Evolutionary conservation across 306 rosid species (phyloP), one percentile per base, ranked within the genome.

Genomic region (Oxytropis ochrocephala): DNA sequence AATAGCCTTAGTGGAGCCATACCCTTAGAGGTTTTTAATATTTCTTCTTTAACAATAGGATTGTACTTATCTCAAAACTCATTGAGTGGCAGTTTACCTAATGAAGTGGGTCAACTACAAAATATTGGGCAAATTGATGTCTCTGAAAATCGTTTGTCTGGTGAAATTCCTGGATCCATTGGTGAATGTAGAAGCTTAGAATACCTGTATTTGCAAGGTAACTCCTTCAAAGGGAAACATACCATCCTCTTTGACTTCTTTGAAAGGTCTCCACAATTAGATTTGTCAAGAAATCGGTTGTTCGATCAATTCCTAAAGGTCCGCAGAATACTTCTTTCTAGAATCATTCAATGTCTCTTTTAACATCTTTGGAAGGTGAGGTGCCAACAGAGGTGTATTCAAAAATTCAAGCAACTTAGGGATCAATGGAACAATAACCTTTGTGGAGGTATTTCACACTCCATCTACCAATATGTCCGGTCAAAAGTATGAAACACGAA

Each of bases 311-410:
- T 41, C 46, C 46, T 41, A 9, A 41, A 9, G 46, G 12, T 41
- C 13, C 10, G n/a, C 46, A 41, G 1, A 21, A 43, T 1, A 36
- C 46, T 24, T 43, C 44, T 7, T 1, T 2, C 3, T 75, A 0
- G 60, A 32, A 32, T 21, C 21, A 33, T 74, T 74, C 19, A 74
- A 74, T 53, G 64, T 8, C 11, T 74, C 72, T 7, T 74, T 74
- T 8, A 52, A 74, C 57, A 74, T 14, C 65, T 14, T 14, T 74
- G 41, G 71, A 52, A 6, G 78, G 78, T 18, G 66, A 74, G 29
- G 72, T 74, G 0, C 78, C 73, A 44, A 53, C 11, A 1, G 33
- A 8, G 78, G 78, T 29, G 73, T 74, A 30, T 74, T 73, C 17
- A 17, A 3, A 17, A 61, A 61, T 49, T 52, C 70, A 13, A 61